phyloP scores from a whole-genome alignment of 768 basidiomycete species.

The Candolleomyces efflorescens region DNA sequence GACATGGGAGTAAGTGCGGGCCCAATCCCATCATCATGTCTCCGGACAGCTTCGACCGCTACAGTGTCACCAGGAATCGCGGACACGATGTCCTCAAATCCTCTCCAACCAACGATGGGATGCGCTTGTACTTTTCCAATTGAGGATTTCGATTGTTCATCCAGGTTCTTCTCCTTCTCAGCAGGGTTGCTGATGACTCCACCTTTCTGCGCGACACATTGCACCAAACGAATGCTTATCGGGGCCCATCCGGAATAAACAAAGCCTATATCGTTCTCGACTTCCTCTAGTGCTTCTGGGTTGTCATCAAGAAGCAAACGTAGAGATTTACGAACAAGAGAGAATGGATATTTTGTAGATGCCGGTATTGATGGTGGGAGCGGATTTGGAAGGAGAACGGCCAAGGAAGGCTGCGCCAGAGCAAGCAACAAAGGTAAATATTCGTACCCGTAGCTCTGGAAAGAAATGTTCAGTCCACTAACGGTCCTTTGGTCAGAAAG shows the following conservation, averaged over 20 bases:
- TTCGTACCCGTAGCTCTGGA: slow-evolving; percentile 73
- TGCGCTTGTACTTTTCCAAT: slow-evolving; percentile 72
- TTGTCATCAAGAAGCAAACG: slow-evolving; percentile 91
- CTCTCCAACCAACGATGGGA: slow-evolving; percentile 94
- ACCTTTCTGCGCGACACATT: slow-evolving; percentile 90
- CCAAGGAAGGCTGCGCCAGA: slow-evolving; percentile 60
- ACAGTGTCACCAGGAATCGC: slow-evolving; percentile 78
- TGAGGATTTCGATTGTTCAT: slow-evolving; percentile 31
- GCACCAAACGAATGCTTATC: slow-evolving; percentile 85
- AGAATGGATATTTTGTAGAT: slow-evolving; percentile 65
- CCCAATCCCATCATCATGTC: slow-evolving; percentile 20
- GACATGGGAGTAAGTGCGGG: slow-evolving; percentile 21
- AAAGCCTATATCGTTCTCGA: slow-evolving; percentile 93
- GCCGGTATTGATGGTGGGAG: slow-evolving; percentile 48
- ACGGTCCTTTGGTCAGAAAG: slow-evolving; percentile 2
- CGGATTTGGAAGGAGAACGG: slow-evolving; percentile 63
- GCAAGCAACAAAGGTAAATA: slow-evolving; percentile 65
- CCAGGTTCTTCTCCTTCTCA: slow-evolving; percentile 45
- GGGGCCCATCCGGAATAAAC: slow-evolving; percentile 98
- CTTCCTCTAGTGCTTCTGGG: slow-evolving; percentile 69
- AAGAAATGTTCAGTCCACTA: slow-evolving; percentile 32
- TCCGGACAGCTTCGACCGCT: slow-evolving; percentile 63
- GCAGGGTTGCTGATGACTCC: slow-evolving; percentile 81
- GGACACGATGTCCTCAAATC: slow-evolving; percentile 87
- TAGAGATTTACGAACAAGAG: slow-evolving; percentile 71